phyloP scores from a whole-genome alignment of 2,329 filamentous ascomycete species.

The Penicillium aurantiogriseum region DNA sequence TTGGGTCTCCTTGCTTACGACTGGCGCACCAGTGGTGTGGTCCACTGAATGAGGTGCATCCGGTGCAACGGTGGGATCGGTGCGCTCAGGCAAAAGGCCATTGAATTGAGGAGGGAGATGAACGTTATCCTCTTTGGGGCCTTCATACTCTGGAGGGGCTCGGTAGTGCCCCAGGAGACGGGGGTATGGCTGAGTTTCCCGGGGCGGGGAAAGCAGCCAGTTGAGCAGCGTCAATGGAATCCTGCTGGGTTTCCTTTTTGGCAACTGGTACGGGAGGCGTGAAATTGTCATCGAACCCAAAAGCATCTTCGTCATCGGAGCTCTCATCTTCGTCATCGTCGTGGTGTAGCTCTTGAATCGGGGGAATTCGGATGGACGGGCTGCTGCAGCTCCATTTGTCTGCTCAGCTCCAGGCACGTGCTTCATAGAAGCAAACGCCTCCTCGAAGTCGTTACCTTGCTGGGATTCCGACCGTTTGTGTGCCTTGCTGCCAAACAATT shows the following conservation, averaged over 20 bases:
- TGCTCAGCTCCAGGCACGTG: constrained; percentile 50
- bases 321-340: constrained; percentile 83
- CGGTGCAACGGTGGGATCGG: constrained; percentile 39
- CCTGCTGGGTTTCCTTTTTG: constrained; percentile 29
- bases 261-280: constrained; percentile 57
- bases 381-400: constrained; percentile 29
- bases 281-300: constrained; percentile 91
- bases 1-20: constrained; percentile 38
- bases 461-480: constrained; percentile 47
- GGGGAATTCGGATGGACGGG: constrained; percentile 69
- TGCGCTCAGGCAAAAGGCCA: constrained; percentile 41
- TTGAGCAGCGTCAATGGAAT: constrained; percentile 39
- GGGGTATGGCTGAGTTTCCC: constrained; percentile 41
- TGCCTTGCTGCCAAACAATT: constrained; percentile 45
- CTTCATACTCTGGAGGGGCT: constrained; percentile 54
- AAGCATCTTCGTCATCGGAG: constrained; percentile 62
- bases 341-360: constrained; percentile 79
- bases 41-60: constrained; percentile 44
- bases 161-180: constrained; percentile 57
- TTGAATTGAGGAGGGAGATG: constrained; percentile 40
- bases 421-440: constrained; percentile 47
- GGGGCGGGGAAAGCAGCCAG: constrained; percentile 40
- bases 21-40: constrained; percentile 35
- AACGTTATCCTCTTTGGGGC: constrained; percentile 24
- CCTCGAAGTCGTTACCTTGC: constrained; percentile 48